phyloP scores from a whole-genome alignment of 176 grass and related monocot species.

The Carex pumila region DNA sequence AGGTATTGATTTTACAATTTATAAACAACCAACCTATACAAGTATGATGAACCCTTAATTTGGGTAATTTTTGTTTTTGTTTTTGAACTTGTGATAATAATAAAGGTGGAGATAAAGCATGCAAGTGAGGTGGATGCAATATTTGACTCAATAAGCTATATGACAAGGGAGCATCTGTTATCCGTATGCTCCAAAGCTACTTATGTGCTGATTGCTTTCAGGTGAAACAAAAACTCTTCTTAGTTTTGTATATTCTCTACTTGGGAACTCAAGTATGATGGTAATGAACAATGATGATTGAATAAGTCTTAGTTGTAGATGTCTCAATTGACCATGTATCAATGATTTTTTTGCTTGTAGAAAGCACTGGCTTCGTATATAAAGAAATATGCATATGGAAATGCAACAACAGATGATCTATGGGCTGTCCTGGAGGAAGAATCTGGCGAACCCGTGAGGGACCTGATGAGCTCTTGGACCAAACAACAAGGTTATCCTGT shows the following conservation, averaged over 20 bases:
- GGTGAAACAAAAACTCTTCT: neutral
- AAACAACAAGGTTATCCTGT: slow-evolving; percentile 95
- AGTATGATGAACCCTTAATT: neutral
- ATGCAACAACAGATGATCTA: slow-evolving; percentile 90
- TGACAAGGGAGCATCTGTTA: slow-evolving; percentile 67
- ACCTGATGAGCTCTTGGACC: slow-evolving; percentile 80
- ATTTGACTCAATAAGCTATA: slow-evolving; percentile 97
- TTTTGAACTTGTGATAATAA: slow-evolving; percentile 10
- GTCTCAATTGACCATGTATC: neutral
- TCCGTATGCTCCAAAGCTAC: slow-evolving; percentile 87
- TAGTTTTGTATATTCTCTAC: too few species aligned
- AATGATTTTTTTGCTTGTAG: slow-evolving; percentile 25
- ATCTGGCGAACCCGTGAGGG: slow-evolving; percentile 71
- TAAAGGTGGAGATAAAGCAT: slow-evolving; percentile 77
- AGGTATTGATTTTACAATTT: slow-evolving; percentile 38
- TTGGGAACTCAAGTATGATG: too few species aligned
- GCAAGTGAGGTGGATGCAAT: slow-evolving; percentile 71
- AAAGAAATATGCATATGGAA: slow-evolving; percentile 70
- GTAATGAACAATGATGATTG: slow-evolving; percentile 1
- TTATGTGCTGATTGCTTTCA: slow-evolving; percentile 79
- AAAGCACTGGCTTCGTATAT: slow-evolving; percentile 77
- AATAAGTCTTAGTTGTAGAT: neutral
- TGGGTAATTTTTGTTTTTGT: neutral
- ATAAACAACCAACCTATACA: neutral
- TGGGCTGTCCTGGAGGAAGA: slow-evolving; percentile 92